Evolutionary conservation across 2,329 filamentous ascomycete species (phyloP).

Genomic region (Arthrobotrys conoides): DNA sequence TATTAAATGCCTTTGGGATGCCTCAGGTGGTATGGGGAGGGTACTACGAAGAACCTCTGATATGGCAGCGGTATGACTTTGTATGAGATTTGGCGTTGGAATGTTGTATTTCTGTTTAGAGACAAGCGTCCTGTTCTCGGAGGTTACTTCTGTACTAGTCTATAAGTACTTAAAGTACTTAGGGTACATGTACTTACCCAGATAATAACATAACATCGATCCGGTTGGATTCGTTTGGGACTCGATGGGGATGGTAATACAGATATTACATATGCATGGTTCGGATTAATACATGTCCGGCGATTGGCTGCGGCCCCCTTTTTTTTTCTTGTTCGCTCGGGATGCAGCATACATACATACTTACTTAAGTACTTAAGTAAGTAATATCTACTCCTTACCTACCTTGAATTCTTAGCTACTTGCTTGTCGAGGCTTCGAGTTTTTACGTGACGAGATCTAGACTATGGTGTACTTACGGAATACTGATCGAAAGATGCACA

Average conservation of each 20-base stretch:
- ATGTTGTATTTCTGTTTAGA: conserved; percentile 17
- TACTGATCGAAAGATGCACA: too few species aligned
- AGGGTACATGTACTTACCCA: not conserved
- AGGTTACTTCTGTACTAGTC: conserved; percentile 9
- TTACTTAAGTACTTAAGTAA: not conserved
- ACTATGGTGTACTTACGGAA: too few species aligned
- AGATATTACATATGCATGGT: too few species aligned
- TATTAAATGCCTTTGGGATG: not conserved
- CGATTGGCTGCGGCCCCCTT: conserved; percentile 17
- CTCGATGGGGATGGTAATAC: conserved; percentile 2
- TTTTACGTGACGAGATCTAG: too few species aligned
- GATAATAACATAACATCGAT: conserved; percentile 14
- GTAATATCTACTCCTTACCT: too few species aligned
- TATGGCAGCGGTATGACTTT: conserved; percentile 14
- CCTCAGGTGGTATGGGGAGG: conserved; percentile 8
- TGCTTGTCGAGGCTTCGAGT: not conserved
- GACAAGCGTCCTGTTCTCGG: not conserved
- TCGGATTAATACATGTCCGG: conserved; percentile 25
- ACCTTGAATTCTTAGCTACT: too few species aligned
- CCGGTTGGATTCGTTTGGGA: not conserved
- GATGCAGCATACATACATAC: not conserved
- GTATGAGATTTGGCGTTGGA: not conserved
- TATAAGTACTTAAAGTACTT: too few species aligned
- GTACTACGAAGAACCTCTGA: conserved; percentile 1
- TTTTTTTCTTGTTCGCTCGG: not conserved